Percentiles rank a stretch among this genome's conserved stretches.
These are phyloP conservation scores for Scheffersomyces cryptocercus DNA, from an alignment of 1,139 yeast genomes.

Conservation along the genomic window DNA sequence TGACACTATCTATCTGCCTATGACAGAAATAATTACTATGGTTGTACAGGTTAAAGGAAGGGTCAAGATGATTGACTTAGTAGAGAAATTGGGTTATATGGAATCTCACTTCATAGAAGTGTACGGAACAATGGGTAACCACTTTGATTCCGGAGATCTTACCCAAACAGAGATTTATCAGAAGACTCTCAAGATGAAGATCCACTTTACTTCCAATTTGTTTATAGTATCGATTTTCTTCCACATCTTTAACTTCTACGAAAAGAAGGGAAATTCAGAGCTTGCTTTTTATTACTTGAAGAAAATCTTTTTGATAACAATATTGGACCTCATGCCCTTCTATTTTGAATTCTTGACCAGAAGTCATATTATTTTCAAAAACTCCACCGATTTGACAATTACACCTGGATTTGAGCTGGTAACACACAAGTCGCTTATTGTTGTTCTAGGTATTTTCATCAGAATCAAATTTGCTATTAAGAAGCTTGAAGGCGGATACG, in stretches of 20 bases:
- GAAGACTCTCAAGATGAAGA: constrained; percentile 9
- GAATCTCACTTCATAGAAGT: constrained; percentile 18
- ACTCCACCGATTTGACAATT: constrained; percentile 35
- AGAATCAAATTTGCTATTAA: constrained; percentile 15
- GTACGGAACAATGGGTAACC: constrained; percentile 9
- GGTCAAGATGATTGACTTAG: constrained; percentile 20
- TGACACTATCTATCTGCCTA: constrained; percentile 16
- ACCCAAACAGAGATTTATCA: constrained; percentile 8
- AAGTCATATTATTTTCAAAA: constrained; percentile 22
- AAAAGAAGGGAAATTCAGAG: constrained; percentile 23
- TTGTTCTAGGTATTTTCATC: constrained; percentile 24
- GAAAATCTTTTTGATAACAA: constrained; percentile 30
- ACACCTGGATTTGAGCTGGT: constrained; percentile 43
- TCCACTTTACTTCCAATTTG: constrained; percentile 9
- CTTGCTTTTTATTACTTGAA: constrained; percentile 37
- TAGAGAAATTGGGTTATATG: constrained; percentile 14
- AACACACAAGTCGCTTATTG: constrained; percentile 39
- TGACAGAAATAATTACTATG: constrained; percentile 17
- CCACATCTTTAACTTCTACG: constrained; percentile 44
- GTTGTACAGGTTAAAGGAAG: constrained; percentile 21
- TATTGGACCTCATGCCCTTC: constrained; percentile 41
- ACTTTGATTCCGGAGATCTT: constrained; percentile 16
- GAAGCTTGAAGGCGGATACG: constrained; percentile 6
- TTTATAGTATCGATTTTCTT: constrained; percentile 38
- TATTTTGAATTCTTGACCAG: constrained; percentile 35